Percentiles rank a stretch among this genome's conserved stretches.
These are phyloP conservation scores for Acanthamoeba culbertsoni DNA, from an alignment of 208 protist species.

Conservation along the genomic window DNA sequence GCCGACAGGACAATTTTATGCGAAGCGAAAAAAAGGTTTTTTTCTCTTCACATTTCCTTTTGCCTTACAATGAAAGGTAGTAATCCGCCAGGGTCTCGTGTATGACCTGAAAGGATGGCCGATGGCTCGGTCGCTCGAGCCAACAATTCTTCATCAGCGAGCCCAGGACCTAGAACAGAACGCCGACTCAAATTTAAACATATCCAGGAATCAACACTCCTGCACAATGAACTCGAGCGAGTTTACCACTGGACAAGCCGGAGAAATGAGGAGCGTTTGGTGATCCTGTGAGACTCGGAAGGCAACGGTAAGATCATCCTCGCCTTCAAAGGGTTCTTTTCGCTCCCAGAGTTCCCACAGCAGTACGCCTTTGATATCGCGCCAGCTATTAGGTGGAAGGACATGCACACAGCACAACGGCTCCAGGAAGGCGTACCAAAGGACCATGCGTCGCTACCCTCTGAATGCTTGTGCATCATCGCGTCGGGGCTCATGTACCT, in stretches of 20 bases:
- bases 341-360: conserved; percentile 45
- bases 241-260: not conserved
- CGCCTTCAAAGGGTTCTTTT: not conserved
- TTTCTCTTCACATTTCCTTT: not conserved
- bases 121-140: not conserved
- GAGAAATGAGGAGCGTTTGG: not conserved
- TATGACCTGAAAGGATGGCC: not conserved
- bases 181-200: no score
- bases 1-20: not conserved
- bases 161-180: not conserved
- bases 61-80: not conserved
- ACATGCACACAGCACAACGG: not conserved
- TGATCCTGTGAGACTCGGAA: not conserved
- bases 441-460: conserved; percentile 21
- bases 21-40: not conserved
- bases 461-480: conserved; percentile 41
- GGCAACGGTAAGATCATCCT: not conserved
- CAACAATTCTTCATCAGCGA: not conserved
- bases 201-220: no score
- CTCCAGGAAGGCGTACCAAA: not conserved
- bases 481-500: conserved; percentile 19
- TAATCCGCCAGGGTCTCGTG: not conserved
- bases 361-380: not conserved
- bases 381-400: no score
- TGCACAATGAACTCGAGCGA: not conserved